Conservation (phyloP, 495 filamentous ascomycete species). For the Xylaria nigripes region DNA sequence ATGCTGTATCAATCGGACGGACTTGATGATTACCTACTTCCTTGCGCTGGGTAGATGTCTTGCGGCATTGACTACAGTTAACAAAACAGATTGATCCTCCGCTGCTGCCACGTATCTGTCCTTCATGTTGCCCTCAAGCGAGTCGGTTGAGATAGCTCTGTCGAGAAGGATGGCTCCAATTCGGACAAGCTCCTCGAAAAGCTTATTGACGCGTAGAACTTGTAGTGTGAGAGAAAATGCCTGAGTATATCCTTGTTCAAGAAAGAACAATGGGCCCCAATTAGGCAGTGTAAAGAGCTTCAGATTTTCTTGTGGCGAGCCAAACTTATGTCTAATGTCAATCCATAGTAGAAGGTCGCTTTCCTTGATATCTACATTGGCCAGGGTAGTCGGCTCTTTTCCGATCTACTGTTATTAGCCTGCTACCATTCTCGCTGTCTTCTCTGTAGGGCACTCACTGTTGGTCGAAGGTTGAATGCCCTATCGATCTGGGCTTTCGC, state of each 20-base stretch:
- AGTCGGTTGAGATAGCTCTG: slow-evolving; percentile 1
- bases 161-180: slow-evolving; percentile 11
- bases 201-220: slow-evolving; percentile 5
- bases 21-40: slow-evolving; percentile 17
- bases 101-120: background rate
- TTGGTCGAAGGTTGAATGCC: slow-evolving; percentile 34
- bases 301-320: slow-evolving; percentile 14
- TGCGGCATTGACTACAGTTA: slow-evolving; percentile 23
- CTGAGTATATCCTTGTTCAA: slow-evolving; percentile 9
- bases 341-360: slow-evolving; percentile 18
- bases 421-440: background rate
- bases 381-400: background rate
- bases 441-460: slow-evolving; percentile 15
- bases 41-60: slow-evolving; percentile 22
- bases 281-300: slow-evolving; percentile 11
- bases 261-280: slow-evolving; percentile 17
- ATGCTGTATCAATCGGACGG: background rate
- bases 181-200: slow-evolving; percentile 12
- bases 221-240: slow-evolving; percentile 8
- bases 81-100: slow-evolving; percentile 30
- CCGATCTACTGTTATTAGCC: background rate
- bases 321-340: slow-evolving; percentile 11
- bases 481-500: slow-evolving; percentile 34
- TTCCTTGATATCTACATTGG: background rate
- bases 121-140: background rate